These are phyloP conservation scores for Rickenella mellea DNA, from an alignment of 768 basidiomycete species.

Conservation along the genomic window DNA sequence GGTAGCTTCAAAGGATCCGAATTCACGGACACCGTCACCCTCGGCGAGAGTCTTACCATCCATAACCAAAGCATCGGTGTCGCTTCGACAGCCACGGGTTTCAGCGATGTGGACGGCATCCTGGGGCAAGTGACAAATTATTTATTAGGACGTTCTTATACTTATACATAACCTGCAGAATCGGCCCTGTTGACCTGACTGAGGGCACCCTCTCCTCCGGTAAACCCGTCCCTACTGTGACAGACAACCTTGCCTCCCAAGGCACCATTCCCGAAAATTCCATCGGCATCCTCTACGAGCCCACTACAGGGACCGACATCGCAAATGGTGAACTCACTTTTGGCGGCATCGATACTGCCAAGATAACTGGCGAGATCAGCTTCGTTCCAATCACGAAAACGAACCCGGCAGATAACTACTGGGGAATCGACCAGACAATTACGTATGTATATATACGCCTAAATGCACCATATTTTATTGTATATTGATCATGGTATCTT, in stretches of 20 bases:
- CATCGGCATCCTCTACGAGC: conserved; percentile 44
- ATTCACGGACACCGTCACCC: conserved; percentile 39
- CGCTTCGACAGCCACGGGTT: conserved; percentile 31
- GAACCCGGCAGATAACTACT: conserved; percentile 37
- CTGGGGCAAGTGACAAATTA: conserved; percentile 26
- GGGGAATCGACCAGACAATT: conserved; percentile 39
- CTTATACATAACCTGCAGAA: conserved; percentile 16
- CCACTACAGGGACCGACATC: conserved; percentile 24
- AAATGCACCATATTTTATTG: not conserved
- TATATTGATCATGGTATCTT: conserved; percentile 12
- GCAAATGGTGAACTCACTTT: conserved; percentile 49
- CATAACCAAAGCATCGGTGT: conserved; percentile 40
- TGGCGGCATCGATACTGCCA: conserved; percentile 38
- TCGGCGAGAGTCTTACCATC: conserved; percentile 30
- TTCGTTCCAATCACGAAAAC: conserved; percentile 34
- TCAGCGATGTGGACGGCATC: conserved; percentile 41
- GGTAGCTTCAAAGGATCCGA: conserved; percentile 45
- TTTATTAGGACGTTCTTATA: not conserved
- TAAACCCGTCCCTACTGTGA: conserved; percentile 39
- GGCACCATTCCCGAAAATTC: conserved; percentile 34
- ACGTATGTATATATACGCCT: conserved; percentile 21
- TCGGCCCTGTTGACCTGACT: conserved; percentile 45
- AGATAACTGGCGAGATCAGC: conserved; percentile 24
- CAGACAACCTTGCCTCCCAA: conserved; percentile 44
- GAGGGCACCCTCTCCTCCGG: conserved; percentile 30